A percentile compares a stretch with the other conserved stretches of the same genome.
Evolutionary conservation across 768 basidiomycete genomes (phyloP).

Genomic region (Mycena indigotica): DNA sequence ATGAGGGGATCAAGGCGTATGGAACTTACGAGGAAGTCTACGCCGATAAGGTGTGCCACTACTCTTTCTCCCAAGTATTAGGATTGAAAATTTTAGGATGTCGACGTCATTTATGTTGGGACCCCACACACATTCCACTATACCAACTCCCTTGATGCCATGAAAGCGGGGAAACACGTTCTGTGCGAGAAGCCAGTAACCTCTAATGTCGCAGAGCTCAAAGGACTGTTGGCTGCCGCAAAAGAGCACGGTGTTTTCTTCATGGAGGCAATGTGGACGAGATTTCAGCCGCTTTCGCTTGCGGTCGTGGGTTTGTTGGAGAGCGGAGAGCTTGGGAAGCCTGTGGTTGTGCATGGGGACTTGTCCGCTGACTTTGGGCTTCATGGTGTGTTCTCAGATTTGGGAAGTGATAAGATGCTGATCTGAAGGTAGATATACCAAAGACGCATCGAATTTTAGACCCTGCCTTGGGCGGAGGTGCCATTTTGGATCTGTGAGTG

Average conservation of each 20-base stretch:
- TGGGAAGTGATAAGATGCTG: no score
- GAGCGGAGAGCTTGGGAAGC: slow-evolving; percentile 63
- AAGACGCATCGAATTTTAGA: slow-evolving; percentile 76
- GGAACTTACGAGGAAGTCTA: slow-evolving; percentile 78
- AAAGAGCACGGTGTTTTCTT: slow-evolving; percentile 81
- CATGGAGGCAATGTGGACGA: slow-evolving; percentile 92
- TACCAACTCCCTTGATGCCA: slow-evolving; percentile 70
- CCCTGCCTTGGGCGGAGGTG: slow-evolving; percentile 80
- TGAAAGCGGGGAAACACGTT: slow-evolving; percentile 81
- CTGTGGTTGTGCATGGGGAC: slow-evolving; percentile 73
- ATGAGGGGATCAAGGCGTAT: slow-evolving; percentile 62
- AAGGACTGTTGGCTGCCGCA: slow-evolving; percentile 71
- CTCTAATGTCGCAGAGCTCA: slow-evolving; percentile 71
- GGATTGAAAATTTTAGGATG: slow-evolving; percentile 60
- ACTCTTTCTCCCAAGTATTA: no score
- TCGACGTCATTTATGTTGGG: slow-evolving; percentile 80
- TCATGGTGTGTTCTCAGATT: slow-evolving; percentile 65
- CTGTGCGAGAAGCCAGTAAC: slow-evolving; percentile 91
- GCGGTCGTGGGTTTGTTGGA: slow-evolving; percentile 69
- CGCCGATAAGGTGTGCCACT: slow-evolving; percentile 58
- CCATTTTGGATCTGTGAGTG: slow-evolving; percentile 77
- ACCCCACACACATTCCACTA: slow-evolving; percentile 89
- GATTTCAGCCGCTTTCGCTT: slow-evolving; percentile 70
- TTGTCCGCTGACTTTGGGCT: slow-evolving; percentile 71
- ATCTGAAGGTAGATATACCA: slow-evolving; percentile 71